These are phyloP conservation scores for Colletotrichum zoysiae DNA, from an alignment of 2,329 filamentous ascomycete species.

Conservation along the genomic window DNA sequence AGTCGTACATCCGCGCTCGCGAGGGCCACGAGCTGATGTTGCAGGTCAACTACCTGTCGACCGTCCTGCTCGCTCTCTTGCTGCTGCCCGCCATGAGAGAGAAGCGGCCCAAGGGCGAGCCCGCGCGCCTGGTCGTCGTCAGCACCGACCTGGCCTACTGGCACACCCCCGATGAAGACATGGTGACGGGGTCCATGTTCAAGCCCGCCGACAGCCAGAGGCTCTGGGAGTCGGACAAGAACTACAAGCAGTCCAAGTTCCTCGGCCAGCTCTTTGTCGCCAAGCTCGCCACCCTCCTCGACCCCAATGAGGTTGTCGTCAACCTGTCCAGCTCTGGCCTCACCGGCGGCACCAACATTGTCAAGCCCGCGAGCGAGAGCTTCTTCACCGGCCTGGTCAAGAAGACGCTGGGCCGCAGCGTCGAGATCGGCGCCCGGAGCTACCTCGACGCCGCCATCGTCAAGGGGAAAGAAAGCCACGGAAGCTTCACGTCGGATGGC, in stretches of 20 bases:
- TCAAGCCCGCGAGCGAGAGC: slow-evolving; percentile 45
- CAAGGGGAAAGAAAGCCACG: slow-evolving; percentile 63
- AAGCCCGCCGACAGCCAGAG: slow-evolving; percentile 49
- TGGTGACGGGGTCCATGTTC: slow-evolving; percentile 45
- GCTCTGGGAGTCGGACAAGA: slow-evolving; percentile 43
- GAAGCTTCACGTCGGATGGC: slow-evolving; percentile 61
- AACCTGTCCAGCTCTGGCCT: slow-evolving; percentile 62
- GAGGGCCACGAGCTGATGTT: slow-evolving; percentile 46
- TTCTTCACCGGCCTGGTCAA: slow-evolving; percentile 43
- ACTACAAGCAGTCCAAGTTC: slow-evolving; percentile 49
- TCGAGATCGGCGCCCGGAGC: slow-evolving; percentile 56
- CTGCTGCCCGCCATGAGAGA: slow-evolving; percentile 44
- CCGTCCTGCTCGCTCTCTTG: slow-evolving; percentile 44
- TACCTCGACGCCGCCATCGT: slow-evolving; percentile 60
- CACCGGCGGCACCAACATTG: slow-evolving; percentile 57
- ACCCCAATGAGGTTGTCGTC: slow-evolving; percentile 56
- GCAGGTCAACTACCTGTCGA: slow-evolving; percentile 49
- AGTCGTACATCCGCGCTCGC: slow-evolving; percentile 23
- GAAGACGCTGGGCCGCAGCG: slow-evolving; percentile 47
- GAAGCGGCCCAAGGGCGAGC: slow-evolving; percentile 40
- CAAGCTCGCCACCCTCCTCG: slow-evolving; percentile 54
- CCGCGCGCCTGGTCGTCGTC: slow-evolving; percentile 49
- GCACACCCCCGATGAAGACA: slow-evolving; percentile 44
- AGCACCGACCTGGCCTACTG: slow-evolving; percentile 47
- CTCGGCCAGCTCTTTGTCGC: slow-evolving; percentile 52